Evolutionary conservation across 441 rosid species (phyloP), one percentile per base, ranked within the genome.

Genomic region (Corymbia citriodora): DNA sequence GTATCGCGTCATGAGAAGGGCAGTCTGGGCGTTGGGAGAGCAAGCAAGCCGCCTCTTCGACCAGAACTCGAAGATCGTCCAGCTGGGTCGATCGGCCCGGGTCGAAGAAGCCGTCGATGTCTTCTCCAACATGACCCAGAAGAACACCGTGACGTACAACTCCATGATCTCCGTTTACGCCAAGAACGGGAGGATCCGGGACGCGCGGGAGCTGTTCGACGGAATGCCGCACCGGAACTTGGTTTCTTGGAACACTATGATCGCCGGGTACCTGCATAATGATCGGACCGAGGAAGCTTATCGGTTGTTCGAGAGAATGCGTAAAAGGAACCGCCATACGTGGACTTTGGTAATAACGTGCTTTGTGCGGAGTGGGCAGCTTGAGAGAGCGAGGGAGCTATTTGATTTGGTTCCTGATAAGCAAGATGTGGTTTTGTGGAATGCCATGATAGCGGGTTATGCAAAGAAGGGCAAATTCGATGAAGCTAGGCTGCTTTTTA

Each of bases 201-300:
- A 90, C 31, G 93, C 94, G 13, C 91, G 92, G 85, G 79, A 89
- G 70, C 91, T 92, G 88, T 93, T 93, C 89, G 93, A 92, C 86
- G 36, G 59, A 74, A 57, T 93, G 88, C 65, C 83, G 87, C 63
- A 48, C 6, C 92, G 91, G 82, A 93, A 92, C 86, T 91, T 91
- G 93, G 91, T 93, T 88, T 88, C 94, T 50, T 93, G 94, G 94
- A 93, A 93, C 82, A 89, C 93, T 17, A 92, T 93, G 90, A 88
- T 93, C 8, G 88, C 91, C 21, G 85, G 85, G 85, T 79, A 79
- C 85, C 11, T 79, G 85, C 85, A 2, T 23, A 2, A 45, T 79
- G 85, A 49, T 45, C 17, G 29, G 85, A 45, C 52, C 53, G 85
- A 79, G 18, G 85, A 79, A 49, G 85, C n/a, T 45, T 45, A 45